A percentile compares a stretch with the other conserved stretches of the same genome.
Evolutionary conservation across 1,284 basidiomycete genomes (phyloP).

Genomic region (Melampsora medusae): DNA sequence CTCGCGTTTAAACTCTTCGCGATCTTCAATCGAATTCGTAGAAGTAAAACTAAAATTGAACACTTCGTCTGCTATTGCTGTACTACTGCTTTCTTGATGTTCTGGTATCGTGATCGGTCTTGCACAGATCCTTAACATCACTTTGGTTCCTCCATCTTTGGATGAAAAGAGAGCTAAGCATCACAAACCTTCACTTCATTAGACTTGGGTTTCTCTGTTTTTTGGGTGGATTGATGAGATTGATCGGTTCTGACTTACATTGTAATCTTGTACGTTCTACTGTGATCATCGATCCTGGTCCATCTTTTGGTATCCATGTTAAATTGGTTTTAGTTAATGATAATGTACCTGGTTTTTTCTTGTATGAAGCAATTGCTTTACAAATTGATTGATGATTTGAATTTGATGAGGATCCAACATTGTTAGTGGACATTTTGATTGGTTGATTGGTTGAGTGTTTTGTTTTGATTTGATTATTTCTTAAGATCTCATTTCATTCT

Average conservation of each 20-base stretch:
- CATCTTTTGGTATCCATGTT: constrained; percentile 71
- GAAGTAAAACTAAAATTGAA: constrained; percentile 57
- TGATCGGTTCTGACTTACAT: constrained; percentile 11
- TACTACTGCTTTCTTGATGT: neutral
- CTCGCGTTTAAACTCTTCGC: constrained; percentile 74
- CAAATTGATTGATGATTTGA: constrained; percentile 56
- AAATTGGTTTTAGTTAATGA: constrained; percentile 67
- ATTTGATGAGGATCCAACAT: constrained; percentile 46
- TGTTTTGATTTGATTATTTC: neutral
- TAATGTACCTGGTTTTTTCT: constrained; percentile 70
- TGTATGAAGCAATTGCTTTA: constrained; percentile 69
- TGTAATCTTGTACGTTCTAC: constrained; percentile 54
- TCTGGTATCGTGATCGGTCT: constrained; percentile 13
- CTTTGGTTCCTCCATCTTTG: constrained; percentile 72
- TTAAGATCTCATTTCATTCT: too few species aligned
- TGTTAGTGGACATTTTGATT: constrained; percentile 54
- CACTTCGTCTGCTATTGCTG: constrained; percentile 48
- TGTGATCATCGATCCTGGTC: constrained; percentile 63
- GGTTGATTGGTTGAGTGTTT: constrained; percentile 6
- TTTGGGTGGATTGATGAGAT: constrained; percentile 23
- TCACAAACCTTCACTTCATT: neutral
- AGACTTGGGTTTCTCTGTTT: neutral
- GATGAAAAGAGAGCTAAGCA: constrained; percentile 71
- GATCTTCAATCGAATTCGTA: constrained; percentile 63
- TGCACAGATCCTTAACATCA: constrained; percentile 66